These are phyloP conservation scores for Hepatocystis sp. DNA, from an alignment of 169 alveolate species.

Conservation along the genomic window DNA sequence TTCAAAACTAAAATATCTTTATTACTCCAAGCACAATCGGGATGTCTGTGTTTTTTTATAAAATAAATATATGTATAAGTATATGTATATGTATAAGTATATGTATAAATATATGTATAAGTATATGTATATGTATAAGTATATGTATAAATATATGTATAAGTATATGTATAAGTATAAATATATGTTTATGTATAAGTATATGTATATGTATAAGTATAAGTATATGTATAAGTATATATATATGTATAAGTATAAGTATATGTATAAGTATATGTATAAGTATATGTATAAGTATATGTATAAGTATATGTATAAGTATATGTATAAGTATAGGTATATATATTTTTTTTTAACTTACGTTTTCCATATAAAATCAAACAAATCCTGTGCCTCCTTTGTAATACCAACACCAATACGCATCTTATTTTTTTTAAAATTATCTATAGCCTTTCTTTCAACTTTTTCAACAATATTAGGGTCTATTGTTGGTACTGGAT, in stretches of 20 bases:
- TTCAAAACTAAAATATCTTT: conserved; percentile 54
- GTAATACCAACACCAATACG: conserved; percentile 70
- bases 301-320: too few relatives aligned
- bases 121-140: neutral
- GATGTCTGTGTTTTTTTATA: conserved; percentile 6
- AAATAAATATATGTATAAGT: neutral
- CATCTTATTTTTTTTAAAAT: conserved; percentile 27
- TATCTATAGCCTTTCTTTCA: conserved; percentile 32
- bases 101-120: neutral
- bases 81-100: conserved; percentile 2
- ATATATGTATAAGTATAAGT: too few relatives aligned
- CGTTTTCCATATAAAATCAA: conserved; percentile 76
- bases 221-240: too few relatives aligned
- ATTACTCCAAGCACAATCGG: conserved; percentile 61
- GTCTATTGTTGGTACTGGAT: conserved; percentile 26
- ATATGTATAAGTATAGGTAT: too few relatives aligned
- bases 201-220: too few relatives aligned
- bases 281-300: too few relatives aligned
- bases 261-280: too few relatives aligned
- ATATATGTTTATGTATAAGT: too few relatives aligned
- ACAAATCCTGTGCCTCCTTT: conserved; percentile 66
- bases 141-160: neutral
- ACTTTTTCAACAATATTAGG: conserved; percentile 32
- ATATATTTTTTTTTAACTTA: conserved; percentile 14
- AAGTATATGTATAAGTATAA: too few relatives aligned